Evolutionary conservation across 371 early-diverging fungal species (phyloP), one percentile per base, ranked within the genome.

Genomic region (Mucor saturninus): DNA sequence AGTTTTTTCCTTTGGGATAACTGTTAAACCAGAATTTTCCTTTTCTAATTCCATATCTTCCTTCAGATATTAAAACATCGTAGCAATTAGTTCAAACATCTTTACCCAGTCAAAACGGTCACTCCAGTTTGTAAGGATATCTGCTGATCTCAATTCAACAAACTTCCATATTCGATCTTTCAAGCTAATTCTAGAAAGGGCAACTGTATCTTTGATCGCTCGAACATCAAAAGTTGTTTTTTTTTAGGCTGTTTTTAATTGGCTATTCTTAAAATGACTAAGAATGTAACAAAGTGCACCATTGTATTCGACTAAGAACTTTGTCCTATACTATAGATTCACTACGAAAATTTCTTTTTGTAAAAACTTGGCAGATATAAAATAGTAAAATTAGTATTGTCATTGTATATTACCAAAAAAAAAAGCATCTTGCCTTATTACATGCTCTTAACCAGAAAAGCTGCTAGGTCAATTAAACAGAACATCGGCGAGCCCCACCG

Each of bases 31-130:
- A 59, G 51, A 50, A 7, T 50, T 59, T 59, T 50, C 59, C 42
- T 60, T 52, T 52, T 40, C 51, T 43, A 60, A 28, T 29, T 52
- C 51, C 51, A 52, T 51, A 48, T 48, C 58, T 57, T 57, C 49
- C 49, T 57, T 57, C 49, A 57, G 49, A 40, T 35, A 48, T 48
- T 48, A 48, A 48, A 49, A 50, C 32, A 63, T 26, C 11, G 58
- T 57, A 50, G 57, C 64, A 13, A 63, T 30, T 8, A 63, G 10
- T 63, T 63, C 64, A 57, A 57, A 63, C 56, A 63, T 51, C 46
- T 79, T 96, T 53, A 89, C 92, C 48, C 89, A 92, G 67, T 86
- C 95, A 62, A 85, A 89, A 38, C 71, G 85, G 14, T 65, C 88
- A 14, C 76, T 95, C 46, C 84, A 83, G 38, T 68, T 70, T 2